Base-by-base conservation (phyloP, 2,329 filamentous ascomycete species). In the Scorias spongiosa region DNA sequence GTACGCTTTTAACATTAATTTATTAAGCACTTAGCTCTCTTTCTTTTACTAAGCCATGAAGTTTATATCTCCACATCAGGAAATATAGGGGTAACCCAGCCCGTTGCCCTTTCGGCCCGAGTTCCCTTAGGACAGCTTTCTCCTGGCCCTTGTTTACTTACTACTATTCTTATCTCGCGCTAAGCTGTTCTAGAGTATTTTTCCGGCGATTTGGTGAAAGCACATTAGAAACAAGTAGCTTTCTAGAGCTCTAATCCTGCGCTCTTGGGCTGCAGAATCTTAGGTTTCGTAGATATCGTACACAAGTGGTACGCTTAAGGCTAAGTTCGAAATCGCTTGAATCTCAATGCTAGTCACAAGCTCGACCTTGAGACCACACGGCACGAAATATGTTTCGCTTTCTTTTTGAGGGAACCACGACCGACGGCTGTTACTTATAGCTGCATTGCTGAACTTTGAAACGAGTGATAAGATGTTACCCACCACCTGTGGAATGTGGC, bases 401-500 rank as follows among this genome's bases (percentile, higher is more conserved):
- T 49, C 29, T 18, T 46, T 47, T 11, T 42, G 29, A 20, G 44
- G 39, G 40, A 47, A 49, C 29, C 42, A 38, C 17, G 34, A 42
- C 2, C 29, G 39, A 26, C 47, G 42, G 14, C 29, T 43, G 15
- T 46, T 42, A 15, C 36, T 40, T 11, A 46, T 18, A n/a, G 41
- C 44, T 7, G 30, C 26, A 18, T 26, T 44, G 40, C 43, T 42
- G 2, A 49, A 10, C 14, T 51, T 50, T 7, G 51, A 49, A 10
- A 41, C 42, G 12, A 51, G 28, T 42, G 52, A 49, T 12, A 54
- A 43, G 11, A 50, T 44, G 5, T 42, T 46, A 2, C 48, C 46
- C 30, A 51, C 46, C 5, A 44, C 42, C 44, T 53, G 50, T 10
- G 48, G 46, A 10, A 50, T 49, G 7, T 50, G 47, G 15, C 52